Evolutionary conservation across 2,329 filamentous ascomycete genomes (phyloP).

Genomic region (Microsporum ferrugineum): DNA sequence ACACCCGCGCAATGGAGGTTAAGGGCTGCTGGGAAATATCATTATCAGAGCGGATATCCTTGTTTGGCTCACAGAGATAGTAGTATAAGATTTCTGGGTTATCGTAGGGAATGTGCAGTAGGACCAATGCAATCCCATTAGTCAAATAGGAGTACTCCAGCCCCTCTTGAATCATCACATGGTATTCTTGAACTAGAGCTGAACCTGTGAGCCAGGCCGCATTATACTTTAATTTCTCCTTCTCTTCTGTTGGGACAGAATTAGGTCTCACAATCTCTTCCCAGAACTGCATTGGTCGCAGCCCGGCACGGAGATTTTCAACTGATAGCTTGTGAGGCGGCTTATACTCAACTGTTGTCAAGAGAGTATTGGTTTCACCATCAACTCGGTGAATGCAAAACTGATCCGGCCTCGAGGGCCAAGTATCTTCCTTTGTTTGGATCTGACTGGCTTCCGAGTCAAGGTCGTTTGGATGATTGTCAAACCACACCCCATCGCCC

Average conservation of each 20-base stretch:
- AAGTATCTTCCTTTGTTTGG: background rate
- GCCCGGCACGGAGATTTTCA: background rate
- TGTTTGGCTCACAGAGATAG: conserved; percentile 19
- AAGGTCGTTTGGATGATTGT: conserved; percentile 14
- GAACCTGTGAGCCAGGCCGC: conserved; percentile 15
- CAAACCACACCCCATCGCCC: conserved; percentile 15
- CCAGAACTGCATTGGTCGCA: conserved; percentile 4
- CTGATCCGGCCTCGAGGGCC: conserved; percentile 15
- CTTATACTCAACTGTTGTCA: conserved; percentile 17
- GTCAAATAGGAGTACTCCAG: conserved; percentile 21
- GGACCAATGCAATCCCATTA: conserved; percentile 16
- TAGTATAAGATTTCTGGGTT: conserved; percentile 20
- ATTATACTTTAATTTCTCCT: conserved; percentile 18
- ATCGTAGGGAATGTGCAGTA: conserved; percentile 16
- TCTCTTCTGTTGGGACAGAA: conserved; percentile 8
- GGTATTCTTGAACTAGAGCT: conserved; percentile 20
- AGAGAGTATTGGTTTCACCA: background rate
- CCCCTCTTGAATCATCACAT: conserved; percentile 23
- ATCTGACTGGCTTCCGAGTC: conserved; percentile 9
- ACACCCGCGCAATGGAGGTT: conserved; percentile 16
- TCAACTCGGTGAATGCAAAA: conserved; percentile 17
- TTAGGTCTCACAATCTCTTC: conserved; percentile 2
- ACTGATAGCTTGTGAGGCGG: conserved; percentile 16
- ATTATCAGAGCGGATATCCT: conserved; percentile 11
- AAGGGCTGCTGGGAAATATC: conserved; percentile 9